Base-by-base conservation (phyloP, 148 eudicot species). In the Limonium bicolor region DNA sequence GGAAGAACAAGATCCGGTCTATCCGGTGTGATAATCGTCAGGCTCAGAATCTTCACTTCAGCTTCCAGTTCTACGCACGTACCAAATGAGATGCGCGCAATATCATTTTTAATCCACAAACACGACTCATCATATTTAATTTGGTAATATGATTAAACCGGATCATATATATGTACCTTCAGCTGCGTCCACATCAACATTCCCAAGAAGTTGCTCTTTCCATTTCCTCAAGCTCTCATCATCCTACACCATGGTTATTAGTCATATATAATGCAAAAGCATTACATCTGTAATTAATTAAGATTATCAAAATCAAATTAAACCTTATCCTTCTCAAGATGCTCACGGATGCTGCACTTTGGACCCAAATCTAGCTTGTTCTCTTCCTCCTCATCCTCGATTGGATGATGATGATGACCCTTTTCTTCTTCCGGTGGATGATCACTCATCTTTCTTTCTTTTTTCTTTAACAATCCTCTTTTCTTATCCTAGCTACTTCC, bases 171-270 rank as follows among this genome's bases (percentile, higher is more conserved):
- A 6, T 36, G 20, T 5, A 36, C 90, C 83, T 65, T 53, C 83
- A 34, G 45, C 55, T 2, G 74, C 35, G 22, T 37, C 24, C 38
- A 64, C 68, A 51, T 80, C 80, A 41, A 80, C 83, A 50, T 79
- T 51, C 37, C 83, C 83, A 12, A 80, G 74, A 38, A 78, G 78
- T 61, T 78, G 87, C 27, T 79, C 78, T 55, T 79, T 79, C 87
- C 87, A 80, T 60, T 79, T 72, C 61, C 88, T 80, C 53, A 80
- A 59, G 55, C 83, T 80, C 60, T 80, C 88, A 57, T 80, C 88
- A 62, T 80, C 88, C 88, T 80, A 46, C 11, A 46, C 19, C 55
- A 35, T 4, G 35, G 14, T 28, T 35, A 51, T n/a, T 5, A 33
- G 18, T 24, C 20, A 60, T 14, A 48, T 20, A 16, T 52, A 3